A percentile compares a stretch with the other conserved stretches of the same genome.
Evolutionary conservation across 2,329 filamentous ascomycete species (phyloP).

Genomic region (Epichloe coenophiala): DNA sequence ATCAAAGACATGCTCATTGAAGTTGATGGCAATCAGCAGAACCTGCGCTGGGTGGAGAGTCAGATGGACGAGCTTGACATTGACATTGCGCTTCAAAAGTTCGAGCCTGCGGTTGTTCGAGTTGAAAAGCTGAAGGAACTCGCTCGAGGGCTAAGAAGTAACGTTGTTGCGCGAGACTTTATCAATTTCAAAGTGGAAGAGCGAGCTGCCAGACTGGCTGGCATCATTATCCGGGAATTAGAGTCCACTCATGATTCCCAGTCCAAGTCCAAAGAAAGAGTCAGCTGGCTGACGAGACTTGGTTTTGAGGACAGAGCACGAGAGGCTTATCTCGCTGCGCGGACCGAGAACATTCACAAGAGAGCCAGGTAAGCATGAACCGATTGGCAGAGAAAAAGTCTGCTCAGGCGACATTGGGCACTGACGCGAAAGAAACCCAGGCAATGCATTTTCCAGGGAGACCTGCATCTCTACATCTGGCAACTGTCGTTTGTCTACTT

Average conservation of each 20-base stretch:
- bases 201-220: constrained; percentile 63
- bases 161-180: constrained; percentile 77
- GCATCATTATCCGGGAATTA: constrained; percentile 63
- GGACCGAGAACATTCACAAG: constrained; percentile 65
- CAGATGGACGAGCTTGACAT: constrained; percentile 96
- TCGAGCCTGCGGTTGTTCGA: constrained; percentile 69
- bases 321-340: constrained; percentile 71
- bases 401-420: neutral
- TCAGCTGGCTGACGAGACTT: constrained; percentile 71
- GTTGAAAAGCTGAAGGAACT: constrained; percentile 77
- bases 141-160: constrained; percentile 69
- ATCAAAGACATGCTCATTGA: constrained; percentile 86
- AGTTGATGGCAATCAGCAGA: constrained; percentile 92
- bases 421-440: constrained; percentile 29
- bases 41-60: constrained; percentile 85
- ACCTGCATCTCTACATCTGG: constrained; percentile 86
- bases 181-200: constrained; percentile 87
- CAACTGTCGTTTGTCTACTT: constrained; percentile 95
- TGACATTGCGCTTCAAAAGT: constrained; percentile 79
- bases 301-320: constrained; percentile 84
- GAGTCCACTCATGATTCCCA: constrained; percentile 65
- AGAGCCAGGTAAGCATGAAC: constrained; percentile 52
- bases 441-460: constrained; percentile 90
- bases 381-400: too few species aligned
- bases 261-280: constrained; percentile 64